Base-by-base conservation (phyloP, 306 rosid genomes). In the Fragaria nilgerrensis region DNA sequence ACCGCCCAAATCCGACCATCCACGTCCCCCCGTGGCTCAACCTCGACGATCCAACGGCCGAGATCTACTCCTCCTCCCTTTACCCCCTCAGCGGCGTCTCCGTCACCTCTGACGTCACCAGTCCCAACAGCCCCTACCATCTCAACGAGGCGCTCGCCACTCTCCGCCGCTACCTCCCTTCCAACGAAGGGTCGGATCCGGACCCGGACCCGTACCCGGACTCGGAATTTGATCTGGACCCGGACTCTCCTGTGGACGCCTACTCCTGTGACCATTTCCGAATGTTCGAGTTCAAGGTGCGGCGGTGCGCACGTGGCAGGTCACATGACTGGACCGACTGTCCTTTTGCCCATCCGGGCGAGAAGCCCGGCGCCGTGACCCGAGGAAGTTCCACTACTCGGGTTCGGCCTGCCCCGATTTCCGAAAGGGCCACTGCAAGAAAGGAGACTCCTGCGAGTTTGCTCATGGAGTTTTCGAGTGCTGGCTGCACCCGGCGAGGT, bases 241-340 rank as follows among this genome's bases (percentile, higher is more conserved):
- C 85, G 48, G 97, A 92, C 16, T 78, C 89, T 61, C 92, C 97
- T 53, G 84, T 92, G 3, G 97, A 92, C n/a, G 97, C 98, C 0
- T 96, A 86, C 83, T 87, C 99, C 7, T 89, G 97, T 78, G 99
- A 96, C 73, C 96, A 96, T 20, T 96, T 96, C 76, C 84, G 99
- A 44, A 96, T 96, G 87, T 92, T 81, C 70, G 99, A 96, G 93
- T 96, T 96, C 84, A 96, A 96, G 81, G 92, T 96, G 4, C 16
- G 97, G 44, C 78, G 90, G 44, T 96, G 99, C 76, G 90, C 97
- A 0, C 90, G 98, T n/a, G 99, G 98, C 0, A 82, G 97, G 70
- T 96, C 99, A 1, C 99, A 96, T 48, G 99, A 96, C 89, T 96
- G 99, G 99, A 96, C 99, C 1, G 97, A 96, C 89, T 96, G 99